Base-by-base conservation (phyloP, 495 filamentous ascomycete species). In the Aspergillus leporis region DNA sequence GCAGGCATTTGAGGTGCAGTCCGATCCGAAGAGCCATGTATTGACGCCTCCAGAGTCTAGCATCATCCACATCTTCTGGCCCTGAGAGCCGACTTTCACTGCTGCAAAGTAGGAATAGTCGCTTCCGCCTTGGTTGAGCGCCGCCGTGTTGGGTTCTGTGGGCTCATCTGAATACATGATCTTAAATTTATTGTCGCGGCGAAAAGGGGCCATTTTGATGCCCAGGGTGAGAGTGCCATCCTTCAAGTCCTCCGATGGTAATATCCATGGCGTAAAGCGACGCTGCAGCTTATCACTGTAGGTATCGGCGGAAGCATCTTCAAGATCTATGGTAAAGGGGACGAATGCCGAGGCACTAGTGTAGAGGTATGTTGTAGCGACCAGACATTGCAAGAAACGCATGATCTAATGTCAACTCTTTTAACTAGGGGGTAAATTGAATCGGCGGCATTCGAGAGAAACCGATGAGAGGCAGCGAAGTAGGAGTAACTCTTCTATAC, bases 21-120 rank as follows among this genome's bases (percentile, higher is more conserved):
- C 67, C 12, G 84, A 73, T 22, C 83, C 80, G 77, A 91, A 91
- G 25, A 94, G 81, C 91, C 91, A 96, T 10, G 85, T 89, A 64
- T 86, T 87, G 21, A 84, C 82, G 9, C 89, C 87, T 22, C 90
- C 91, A 16, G 90, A 90, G 68, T 96, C 91, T 31, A 96, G 65
- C 40, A 91, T 80, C 80, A 96, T 83, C 71, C 85, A 86, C 67
- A 92, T 76, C 7, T 81, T 71, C 60, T 87, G 83, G 38, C 78
- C 72, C 30, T 81, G 68, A 0, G 88, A 85, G 41, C 91, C 91
- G 48, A 94, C 78, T 41, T 75, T 66, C n/a, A 89, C 82, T 34
- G 82, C 69, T 21, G 85, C 70, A 64, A 96, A 91, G 77, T 96
- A 96, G 7, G 88, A 88, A 58, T 81, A 87, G 71, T 94, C 90